Conservation (phyloP, 768 basidiomycete species). For the Omphalotus guepiniiformis region DNA sequence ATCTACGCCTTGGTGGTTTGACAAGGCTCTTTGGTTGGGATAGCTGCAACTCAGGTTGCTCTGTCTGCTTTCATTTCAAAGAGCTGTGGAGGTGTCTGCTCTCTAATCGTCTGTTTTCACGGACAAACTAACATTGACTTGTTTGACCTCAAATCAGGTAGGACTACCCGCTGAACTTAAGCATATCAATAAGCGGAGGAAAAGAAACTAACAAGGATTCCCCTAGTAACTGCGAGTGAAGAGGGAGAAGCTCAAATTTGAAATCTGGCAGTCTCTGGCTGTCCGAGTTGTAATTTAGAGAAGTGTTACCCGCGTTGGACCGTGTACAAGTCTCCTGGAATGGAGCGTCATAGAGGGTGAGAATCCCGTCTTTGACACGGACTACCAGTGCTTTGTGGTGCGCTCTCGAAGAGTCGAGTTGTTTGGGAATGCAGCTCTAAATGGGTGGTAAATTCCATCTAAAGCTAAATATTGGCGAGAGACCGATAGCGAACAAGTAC, state of each 20-base stretch:
- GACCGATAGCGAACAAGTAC: constrained; percentile 84
- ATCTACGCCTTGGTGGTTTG: constrained; percentile 31
- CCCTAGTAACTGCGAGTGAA: constrained; percentile 87
- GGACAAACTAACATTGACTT: constrained; percentile 11
- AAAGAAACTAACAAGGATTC: constrained; percentile 91
- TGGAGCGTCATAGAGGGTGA: constrained; percentile 77
- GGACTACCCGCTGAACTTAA: constrained; percentile 85
- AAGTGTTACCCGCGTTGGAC: constrained; percentile 68
- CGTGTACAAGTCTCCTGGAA: constrained; percentile 79
- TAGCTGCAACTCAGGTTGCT: constrained; percentile 1
- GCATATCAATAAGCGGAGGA: constrained; percentile 89
- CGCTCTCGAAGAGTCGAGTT: constrained; percentile 78
- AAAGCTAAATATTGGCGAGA: constrained; percentile 81
- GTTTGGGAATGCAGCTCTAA: constrained; percentile 85
- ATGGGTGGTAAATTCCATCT: constrained; percentile 82
- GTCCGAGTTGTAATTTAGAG: constrained; percentile 79
- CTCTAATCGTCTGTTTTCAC: constrained; percentile 21
- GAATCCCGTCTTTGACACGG: constrained; percentile 47
- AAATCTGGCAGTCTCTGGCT: constrained; percentile 61
- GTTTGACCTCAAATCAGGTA: constrained; percentile 66
- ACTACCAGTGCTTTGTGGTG: constrained; percentile 62
- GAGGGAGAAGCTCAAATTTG: constrained; percentile 81
- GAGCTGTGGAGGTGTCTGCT: constrained; percentile 8
- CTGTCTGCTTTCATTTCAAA: constrained; percentile 8
- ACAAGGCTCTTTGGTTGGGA: not conserved